A percentile compares a stretch with the other conserved stretches of the same genome.
phyloP scores from a whole-genome alignment of 1,284 basidiomycete species.

The Cryptococcus neoformans region DNA sequence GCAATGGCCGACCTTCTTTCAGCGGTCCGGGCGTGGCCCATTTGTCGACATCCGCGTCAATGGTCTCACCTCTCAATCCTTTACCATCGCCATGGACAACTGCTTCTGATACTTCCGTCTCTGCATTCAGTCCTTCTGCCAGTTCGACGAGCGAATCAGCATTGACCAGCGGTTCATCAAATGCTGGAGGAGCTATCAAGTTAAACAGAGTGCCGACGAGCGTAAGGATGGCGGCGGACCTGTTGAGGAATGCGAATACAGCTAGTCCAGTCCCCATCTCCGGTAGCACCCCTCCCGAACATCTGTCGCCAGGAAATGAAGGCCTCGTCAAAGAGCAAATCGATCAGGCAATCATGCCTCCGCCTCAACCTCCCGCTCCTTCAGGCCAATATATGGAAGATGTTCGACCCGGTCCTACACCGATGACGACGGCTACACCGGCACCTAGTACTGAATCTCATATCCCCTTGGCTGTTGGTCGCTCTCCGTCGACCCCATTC shows the following conservation, averaged over 20 bases:
- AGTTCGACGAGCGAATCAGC: constrained; percentile 25
- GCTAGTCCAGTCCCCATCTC: constrained; percentile 3
- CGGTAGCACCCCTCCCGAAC: neutral
- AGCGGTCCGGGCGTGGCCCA: constrained; percentile 13
- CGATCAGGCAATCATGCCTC: constrained; percentile 17
- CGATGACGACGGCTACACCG: constrained; percentile 22
- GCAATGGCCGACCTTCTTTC: constrained; percentile 9
- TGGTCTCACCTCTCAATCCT: constrained; percentile 49
- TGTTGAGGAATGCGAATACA: constrained; percentile 36
- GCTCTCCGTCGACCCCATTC: constrained; percentile 7
- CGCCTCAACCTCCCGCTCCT: constrained; percentile 6
- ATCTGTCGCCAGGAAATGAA: neutral
- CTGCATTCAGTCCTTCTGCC: constrained; percentile 27
- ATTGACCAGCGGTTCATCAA: constrained; percentile 24
- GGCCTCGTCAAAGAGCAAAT: constrained; percentile 8
- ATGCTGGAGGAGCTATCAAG: constrained; percentile 46
- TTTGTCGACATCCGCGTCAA: constrained; percentile 43
- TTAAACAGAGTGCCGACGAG: constrained; percentile 56
- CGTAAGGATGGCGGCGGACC: constrained; percentile 54
- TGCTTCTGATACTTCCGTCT: constrained; percentile 15
- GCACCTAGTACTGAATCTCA: constrained; percentile 7
- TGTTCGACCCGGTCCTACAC: constrained; percentile 22
- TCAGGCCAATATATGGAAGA: constrained; percentile 14
- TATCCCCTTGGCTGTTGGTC: neutral
- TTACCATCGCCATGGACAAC: constrained; percentile 48